Evolutionary conservation across 305 asterid genomes (phyloP).

Genomic region (Lippia alba): DNA sequence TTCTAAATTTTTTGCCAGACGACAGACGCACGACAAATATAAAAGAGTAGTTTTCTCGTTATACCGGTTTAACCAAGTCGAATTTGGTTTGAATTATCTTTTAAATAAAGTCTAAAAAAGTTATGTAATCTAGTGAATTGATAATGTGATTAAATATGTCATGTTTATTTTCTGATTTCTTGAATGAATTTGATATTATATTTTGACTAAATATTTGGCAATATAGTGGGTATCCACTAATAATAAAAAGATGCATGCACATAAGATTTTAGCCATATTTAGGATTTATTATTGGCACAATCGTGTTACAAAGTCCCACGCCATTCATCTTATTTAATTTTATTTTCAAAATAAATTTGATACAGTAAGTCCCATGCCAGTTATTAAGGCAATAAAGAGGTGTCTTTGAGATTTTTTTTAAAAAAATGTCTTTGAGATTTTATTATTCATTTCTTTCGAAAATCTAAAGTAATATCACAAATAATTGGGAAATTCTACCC

Average conservation of each 20-base stretch:
- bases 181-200: no score
- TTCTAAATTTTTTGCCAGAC: no score
- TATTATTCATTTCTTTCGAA: neutral
- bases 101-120: no score
- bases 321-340: neutral
- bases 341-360: no score
- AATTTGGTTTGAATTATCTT: no score
- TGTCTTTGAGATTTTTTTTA: neutral
- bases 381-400: neutral
- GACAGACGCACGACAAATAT: no score
- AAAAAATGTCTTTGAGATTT: neutral
- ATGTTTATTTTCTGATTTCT: no score
- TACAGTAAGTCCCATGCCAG: neutral
- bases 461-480: neutral
- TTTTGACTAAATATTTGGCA: slow-evolving; percentile 13
- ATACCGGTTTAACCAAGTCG: no score
- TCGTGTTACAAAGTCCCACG: slow-evolving; percentile 9
- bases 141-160: no score
- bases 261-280: slow-evolving; percentile 7
- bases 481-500: no score
- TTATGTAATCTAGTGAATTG: no score
- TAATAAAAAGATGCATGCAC: slow-evolving; percentile 33
- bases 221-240: slow-evolving; percentile 40
- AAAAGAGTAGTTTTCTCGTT: no score
- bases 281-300: slow-evolving; percentile 22